Base-by-base conservation (phyloP, 2,329 filamentous ascomycete species). In the Coccinonectria pachysandricola region DNA sequence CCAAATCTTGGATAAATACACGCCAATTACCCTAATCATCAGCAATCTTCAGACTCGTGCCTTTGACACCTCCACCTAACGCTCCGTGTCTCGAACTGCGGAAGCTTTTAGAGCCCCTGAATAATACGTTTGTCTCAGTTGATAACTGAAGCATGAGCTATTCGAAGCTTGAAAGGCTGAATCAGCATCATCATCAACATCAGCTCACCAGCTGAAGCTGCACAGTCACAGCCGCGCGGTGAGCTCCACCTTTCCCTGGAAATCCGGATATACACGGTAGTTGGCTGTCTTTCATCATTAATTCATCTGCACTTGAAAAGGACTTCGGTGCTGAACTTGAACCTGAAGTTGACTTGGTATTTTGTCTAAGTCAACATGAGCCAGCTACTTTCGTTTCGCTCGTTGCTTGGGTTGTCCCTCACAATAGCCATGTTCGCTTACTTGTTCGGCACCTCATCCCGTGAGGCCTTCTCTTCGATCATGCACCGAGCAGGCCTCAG, bases 241-340 rank as follows among this genome's bases (percentile, higher is more conserved):
- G 34, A 29, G 17, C 31, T 40, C 38, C 40, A 42, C 36, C 22
- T 26, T 13, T 28, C 27, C 19, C 32, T 35, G 43, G 43, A 46
- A 36, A 40, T 40, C 39, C 43, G 43, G 43, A 46, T 45, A 40
- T 32, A 32, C n/a, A n/a, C n/a, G n/a, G n/a, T 10, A 6, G n/a
- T 20, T 5, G 8, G 8, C 19, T 9, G 5, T 10, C 12, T 20
- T 9, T 20, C 8, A 12, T 20, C 19, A 20, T 12, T 9, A 20
- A 10, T 10, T 9, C 17, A 19, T 20, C 19, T 20, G 8, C 5
- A 20, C 8, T 9, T 20, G 19, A 12, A 5, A 20, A 12, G 19
- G n/a, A n/a, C n/a, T n/a, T n/a, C n/a, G n/a, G n/a, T n/a, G n/a
- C n/a, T n/a, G n/a, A n/a, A n/a, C n/a, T n/a, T n/a, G n/a, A n/a